A percentile compares a stretch with the other conserved stretches of the same genome.
These are phyloP conservation scores for Nothopassalora personata DNA, from an alignment of 2,329 filamentous ascomycete species.

Conservation along the genomic window DNA sequence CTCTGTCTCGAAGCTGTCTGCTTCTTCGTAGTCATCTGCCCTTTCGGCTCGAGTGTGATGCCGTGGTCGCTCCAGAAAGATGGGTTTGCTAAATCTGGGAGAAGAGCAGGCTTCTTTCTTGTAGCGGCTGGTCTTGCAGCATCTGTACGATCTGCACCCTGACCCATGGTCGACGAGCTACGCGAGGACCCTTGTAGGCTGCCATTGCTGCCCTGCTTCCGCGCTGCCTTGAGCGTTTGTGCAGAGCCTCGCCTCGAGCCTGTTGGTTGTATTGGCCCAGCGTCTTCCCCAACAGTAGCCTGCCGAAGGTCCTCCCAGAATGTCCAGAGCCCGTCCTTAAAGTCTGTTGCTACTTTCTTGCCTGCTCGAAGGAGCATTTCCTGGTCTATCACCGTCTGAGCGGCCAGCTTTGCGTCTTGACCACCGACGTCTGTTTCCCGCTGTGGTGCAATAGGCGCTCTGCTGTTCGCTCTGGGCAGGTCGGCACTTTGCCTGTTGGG, in stretches of 20 bases:
- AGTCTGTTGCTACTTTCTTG: conserved; percentile 82
- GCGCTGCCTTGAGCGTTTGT: conserved; percentile 20
- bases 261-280: conserved; percentile 48
- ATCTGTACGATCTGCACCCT: conserved; percentile 13
- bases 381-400: conserved; percentile 39
- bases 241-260: conserved; percentile 23
- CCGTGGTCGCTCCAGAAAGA: conserved; percentile 29
- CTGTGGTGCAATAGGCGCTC: conserved; percentile 12
- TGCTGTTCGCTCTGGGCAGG: conserved; percentile 2
- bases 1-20: conserved; percentile 16
- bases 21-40: conserved; percentile 23
- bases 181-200: conserved; percentile 20
- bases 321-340: conserved; percentile 84
- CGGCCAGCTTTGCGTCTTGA: not conserved
- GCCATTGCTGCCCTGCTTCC: conserved; percentile 27
- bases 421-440: not conserved
- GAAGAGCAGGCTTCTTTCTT: conserved; percentile 19
- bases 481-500: conserved; percentile 8
- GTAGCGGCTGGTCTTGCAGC: conserved; percentile 16
- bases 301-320: conserved; percentile 95
- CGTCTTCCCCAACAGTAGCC: conserved; percentile 92
- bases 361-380: conserved; percentile 51
- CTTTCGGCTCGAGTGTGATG: conserved; percentile 9
- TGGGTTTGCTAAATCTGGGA: conserved; percentile 26
- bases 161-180: conserved; percentile 19